Percentiles rank a stretch among this genome's conserved stretches.
Evolutionary conservation across 805 yeast genomes (phyloP).

Genomic region (Starmera amethionina): DNA sequence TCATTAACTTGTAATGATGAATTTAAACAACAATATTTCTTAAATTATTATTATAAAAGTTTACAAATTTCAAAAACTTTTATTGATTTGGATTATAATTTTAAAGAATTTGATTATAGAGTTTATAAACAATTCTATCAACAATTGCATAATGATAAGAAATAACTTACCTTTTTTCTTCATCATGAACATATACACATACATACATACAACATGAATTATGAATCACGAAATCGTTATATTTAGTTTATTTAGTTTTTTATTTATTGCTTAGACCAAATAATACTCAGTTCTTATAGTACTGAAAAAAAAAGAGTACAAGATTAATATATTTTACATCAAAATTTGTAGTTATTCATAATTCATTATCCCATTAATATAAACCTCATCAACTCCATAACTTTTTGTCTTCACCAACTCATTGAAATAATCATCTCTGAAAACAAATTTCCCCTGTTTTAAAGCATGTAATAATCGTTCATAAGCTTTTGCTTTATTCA

Average conservation of each 20-base stretch:
- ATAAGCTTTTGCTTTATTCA: conserved; percentile 29
- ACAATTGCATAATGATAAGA: conserved; percentile 13
- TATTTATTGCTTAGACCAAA: no score
- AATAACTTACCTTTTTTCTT: no score
- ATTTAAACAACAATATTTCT: conserved; percentile 32
- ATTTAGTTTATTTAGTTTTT: no score
- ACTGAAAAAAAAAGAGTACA: no score
- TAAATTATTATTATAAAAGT: conserved; percentile 40
- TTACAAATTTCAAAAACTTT: conserved; percentile 53
- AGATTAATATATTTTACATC: no score
- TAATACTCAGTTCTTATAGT: no score
- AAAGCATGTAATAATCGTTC: conserved; percentile 35
- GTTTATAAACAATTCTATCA: conserved; percentile 32
- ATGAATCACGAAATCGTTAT: no score
- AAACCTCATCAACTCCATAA: conserved; percentile 15
- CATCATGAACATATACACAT: no score
- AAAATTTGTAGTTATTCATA: background rate
- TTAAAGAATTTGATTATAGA: conserved; percentile 42
- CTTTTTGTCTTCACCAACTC: conserved; percentile 22
- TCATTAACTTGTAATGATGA: conserved; percentile 27
- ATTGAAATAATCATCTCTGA: conserved; percentile 33
- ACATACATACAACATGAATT: no score
- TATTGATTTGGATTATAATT: conserved; percentile 53
- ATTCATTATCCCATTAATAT: no score
- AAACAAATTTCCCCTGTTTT: conserved; percentile 31